phyloP scores from a whole-genome alignment of 2,329 filamentous ascomycete genomes.

The Cercospora canescens region DNA sequence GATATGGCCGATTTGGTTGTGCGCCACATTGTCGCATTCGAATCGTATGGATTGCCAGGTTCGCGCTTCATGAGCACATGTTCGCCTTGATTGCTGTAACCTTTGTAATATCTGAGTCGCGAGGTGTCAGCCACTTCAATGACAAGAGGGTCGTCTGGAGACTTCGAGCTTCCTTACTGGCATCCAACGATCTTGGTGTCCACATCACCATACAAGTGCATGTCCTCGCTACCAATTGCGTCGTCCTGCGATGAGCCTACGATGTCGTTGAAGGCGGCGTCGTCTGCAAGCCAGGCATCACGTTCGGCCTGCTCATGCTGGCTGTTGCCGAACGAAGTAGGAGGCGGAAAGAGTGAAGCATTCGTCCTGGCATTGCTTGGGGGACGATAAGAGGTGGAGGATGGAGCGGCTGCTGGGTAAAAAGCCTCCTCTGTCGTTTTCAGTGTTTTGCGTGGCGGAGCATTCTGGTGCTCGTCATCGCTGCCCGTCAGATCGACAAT shows the following conservation, averaged over 20 bases:
- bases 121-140: conserved; percentile 27
- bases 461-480: conserved; percentile 15
- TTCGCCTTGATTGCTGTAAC: conserved; percentile 59
- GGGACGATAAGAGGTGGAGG: conserved; percentile 12
- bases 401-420: background rate
- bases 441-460: background rate
- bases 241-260: conserved; percentile 34
- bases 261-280: conserved; percentile 33
- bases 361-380: conserved; percentile 5
- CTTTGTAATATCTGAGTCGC: background rate
- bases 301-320: conserved; percentile 18
- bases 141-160: conserved; percentile 56
- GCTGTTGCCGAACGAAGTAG: conserved; percentile 15
- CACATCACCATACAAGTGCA: conserved; percentile 39
- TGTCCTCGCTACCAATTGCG: conserved; percentile 28
- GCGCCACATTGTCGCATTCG: conserved; percentile 77
- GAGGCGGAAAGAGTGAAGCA: conserved; percentile 8
- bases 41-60: conserved; percentile 63
- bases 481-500: conserved; percentile 24
- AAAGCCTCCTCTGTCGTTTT: background rate
- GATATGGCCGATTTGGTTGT: conserved; percentile 76
- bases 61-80: conserved; percentile 65
- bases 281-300: conserved; percentile 29
- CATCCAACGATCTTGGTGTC: conserved; percentile 61
- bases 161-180: background rate